These are phyloP conservation scores for Ustulina deusta DNA, from an alignment of 2,329 filamentous ascomycete species.

Conservation along the genomic window DNA sequence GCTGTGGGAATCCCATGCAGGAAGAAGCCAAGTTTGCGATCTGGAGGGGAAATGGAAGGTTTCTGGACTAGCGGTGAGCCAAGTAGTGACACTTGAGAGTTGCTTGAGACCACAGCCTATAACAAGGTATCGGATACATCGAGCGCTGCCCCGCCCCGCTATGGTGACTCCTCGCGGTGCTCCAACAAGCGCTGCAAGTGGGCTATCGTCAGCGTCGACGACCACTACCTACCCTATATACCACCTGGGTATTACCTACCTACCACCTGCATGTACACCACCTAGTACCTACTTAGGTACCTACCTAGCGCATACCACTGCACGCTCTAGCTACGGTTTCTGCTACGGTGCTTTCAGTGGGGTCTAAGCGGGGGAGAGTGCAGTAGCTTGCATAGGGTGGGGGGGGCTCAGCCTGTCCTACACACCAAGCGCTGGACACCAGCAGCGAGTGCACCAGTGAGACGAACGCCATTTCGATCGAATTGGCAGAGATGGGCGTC, in stretches of 20 bases:
- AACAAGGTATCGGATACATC: constrained; percentile 26
- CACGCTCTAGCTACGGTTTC: constrained; percentile 3
- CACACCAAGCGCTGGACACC: constrained; percentile 8
- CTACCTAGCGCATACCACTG: constrained; percentile 12
- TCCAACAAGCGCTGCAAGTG: constrained; percentile 19
- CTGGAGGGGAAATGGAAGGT: constrained; percentile 38
- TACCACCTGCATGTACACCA: constrained; percentile 9
- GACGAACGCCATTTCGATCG: constrained; percentile 6
- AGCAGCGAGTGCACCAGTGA: background rate
- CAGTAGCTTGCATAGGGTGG: constrained; percentile 30
- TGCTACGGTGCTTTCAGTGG: constrained; percentile 23
- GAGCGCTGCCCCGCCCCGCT: constrained; percentile 13
- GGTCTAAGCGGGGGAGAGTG: constrained; percentile 31
- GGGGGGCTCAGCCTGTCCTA: constrained; percentile 20
- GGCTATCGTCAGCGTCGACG: constrained; percentile 27
- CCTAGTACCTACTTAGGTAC: constrained; percentile 2
- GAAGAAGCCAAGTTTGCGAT: constrained; percentile 33
- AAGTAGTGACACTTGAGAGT: constrained; percentile 28
- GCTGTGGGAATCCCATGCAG: constrained; percentile 40
- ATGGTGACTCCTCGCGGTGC: constrained; percentile 18
- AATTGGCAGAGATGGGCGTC: background rate
- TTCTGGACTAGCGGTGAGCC: constrained; percentile 43
- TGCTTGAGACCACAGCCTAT: background rate
- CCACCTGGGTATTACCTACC: background rate
- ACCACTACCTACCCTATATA: constrained; percentile 10